These are phyloP conservation scores for Venturia effusa DNA, from an alignment of 2,329 filamentous ascomycete genomes.

Conservation along the genomic window DNA sequence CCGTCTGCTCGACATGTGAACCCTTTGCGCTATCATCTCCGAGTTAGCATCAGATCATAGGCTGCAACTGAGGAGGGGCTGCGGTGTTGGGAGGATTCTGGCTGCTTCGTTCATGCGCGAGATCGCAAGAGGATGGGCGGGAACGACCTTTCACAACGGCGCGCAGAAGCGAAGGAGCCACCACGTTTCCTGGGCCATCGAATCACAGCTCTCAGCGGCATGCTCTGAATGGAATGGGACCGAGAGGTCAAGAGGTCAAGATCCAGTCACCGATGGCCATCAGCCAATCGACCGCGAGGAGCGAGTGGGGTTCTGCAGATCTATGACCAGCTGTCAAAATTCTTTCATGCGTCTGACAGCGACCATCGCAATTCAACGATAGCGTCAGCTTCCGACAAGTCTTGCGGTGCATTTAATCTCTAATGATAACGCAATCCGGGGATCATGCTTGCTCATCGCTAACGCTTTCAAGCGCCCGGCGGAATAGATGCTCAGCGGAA, in stretches of 20 bases:
- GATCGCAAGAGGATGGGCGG: neutral
- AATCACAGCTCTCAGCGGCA: neutral
- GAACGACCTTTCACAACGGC: neutral
- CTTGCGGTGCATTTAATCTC: neutral
- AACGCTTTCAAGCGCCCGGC: neutral
- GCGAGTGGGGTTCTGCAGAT: neutral
- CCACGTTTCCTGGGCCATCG: neutral
- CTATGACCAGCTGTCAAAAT: neutral
- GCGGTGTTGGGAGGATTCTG: neutral
- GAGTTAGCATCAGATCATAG: neutral
- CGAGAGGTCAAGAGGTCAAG: slow-evolving; percentile 3
- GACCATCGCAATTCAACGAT: neutral
- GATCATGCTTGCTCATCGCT: neutral
- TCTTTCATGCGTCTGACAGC: slow-evolving; percentile 1
- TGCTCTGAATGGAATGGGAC: neutral
- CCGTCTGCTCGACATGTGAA: neutral
- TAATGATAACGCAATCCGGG: neutral
- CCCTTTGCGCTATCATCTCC: neutral
- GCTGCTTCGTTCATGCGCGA: slow-evolving; percentile 1
- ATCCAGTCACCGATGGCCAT: neutral
- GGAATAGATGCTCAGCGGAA: neutral
- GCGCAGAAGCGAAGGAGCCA: slow-evolving; percentile 2
- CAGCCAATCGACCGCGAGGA: neutral
- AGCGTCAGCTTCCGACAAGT: neutral
- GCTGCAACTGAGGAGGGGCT: neutral